These are phyloP conservation scores for Fonsecaea monophora DNA, from an alignment of 2,329 filamentous ascomycete genomes.

Conservation along the genomic window DNA sequence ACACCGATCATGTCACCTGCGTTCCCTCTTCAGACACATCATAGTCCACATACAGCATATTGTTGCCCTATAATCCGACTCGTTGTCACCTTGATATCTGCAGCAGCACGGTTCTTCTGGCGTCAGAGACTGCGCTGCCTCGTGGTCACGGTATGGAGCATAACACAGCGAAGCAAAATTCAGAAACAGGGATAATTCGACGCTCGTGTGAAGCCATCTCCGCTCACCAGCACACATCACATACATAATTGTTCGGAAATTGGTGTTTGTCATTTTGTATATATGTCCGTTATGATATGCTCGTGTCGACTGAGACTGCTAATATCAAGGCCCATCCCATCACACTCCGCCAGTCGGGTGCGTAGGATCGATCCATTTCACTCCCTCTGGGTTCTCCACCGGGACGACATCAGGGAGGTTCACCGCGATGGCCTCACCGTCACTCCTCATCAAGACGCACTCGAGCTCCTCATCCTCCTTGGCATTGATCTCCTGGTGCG, in stretches of 20 bases:
- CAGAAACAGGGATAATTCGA: background rate
- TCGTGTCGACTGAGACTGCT: background rate
- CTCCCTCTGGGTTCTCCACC: slow-evolving; percentile 51
- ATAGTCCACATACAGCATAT: too few species aligned
- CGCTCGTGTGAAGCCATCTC: background rate
- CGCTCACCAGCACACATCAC: background rate
- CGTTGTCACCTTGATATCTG: background rate
- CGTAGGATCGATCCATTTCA: slow-evolving; percentile 57
- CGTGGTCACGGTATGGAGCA: background rate
- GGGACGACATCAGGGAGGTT: slow-evolving; percentile 53
- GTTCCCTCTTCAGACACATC: too few species aligned
- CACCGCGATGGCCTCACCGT: slow-evolving; percentile 54
- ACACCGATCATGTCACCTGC: too few species aligned
- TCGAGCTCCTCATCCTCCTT: slow-evolving; percentile 51
- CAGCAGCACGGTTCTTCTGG: slow-evolving; percentile 1
- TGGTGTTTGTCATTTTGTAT: background rate
- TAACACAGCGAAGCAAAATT: background rate
- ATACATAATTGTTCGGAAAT: background rate
- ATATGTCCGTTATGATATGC: background rate
- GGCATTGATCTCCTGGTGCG: slow-evolving; percentile 57
- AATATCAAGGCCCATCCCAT: background rate
- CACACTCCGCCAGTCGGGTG: slow-evolving; percentile 46
- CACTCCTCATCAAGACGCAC: slow-evolving; percentile 53
- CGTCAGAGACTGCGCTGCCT: background rate
- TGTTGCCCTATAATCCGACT: background rate